phyloP scores from a whole-genome alignment of 148 eudicot species.

The Linanthus parryae region DNA sequence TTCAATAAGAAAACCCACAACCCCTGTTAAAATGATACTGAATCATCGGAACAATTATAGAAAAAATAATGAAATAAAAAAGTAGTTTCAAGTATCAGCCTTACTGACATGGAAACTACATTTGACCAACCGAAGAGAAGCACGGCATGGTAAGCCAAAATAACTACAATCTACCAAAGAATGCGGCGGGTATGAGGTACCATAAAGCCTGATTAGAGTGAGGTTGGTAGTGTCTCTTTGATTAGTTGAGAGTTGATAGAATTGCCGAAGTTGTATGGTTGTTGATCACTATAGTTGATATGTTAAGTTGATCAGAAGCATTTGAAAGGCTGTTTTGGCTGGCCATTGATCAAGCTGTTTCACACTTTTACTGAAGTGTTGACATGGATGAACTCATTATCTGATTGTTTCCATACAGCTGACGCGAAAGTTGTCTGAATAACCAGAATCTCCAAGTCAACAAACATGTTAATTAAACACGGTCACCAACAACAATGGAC shows the following conservation, averaged over 20 bases:
- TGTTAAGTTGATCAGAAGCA: slow-evolving; percentile 81
- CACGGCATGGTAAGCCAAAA: too few species aligned
- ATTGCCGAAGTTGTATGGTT: slow-evolving; percentile 74
- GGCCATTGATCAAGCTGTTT: slow-evolving; percentile 81
- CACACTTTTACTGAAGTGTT: slow-evolving; percentile 50
- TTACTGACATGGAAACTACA: not conserved
- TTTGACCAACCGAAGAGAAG: not conserved
- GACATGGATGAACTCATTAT: slow-evolving; percentile 73
- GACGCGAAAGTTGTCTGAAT: slow-evolving; percentile 67
- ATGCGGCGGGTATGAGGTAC: slow-evolving; percentile 68
- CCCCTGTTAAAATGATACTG: too few species aligned
- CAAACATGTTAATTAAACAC: slow-evolving; percentile 24
- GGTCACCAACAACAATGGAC: slow-evolving; percentile 1
- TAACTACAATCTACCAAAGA: too few species aligned
- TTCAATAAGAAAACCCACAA: too few species aligned
- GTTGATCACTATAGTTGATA: slow-evolving; percentile 79
- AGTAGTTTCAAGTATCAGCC: not conserved
- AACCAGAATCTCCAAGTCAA: slow-evolving; percentile 73
- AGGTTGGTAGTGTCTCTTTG: slow-evolving; percentile 72
- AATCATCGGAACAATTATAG: too few species aligned
- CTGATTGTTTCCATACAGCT: slow-evolving; percentile 93
- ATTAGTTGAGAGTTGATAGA: slow-evolving; percentile 85
- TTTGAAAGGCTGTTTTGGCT: slow-evolving; percentile 64
- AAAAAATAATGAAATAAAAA: too few species aligned
- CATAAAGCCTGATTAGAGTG: slow-evolving; percentile 71